A percentile compares a stretch with the other conserved stretches of the same genome.
These are phyloP conservation scores for Beauveria australis DNA, from an alignment of 2,329 filamentous ascomycete genomes.

Conservation along the genomic window DNA sequence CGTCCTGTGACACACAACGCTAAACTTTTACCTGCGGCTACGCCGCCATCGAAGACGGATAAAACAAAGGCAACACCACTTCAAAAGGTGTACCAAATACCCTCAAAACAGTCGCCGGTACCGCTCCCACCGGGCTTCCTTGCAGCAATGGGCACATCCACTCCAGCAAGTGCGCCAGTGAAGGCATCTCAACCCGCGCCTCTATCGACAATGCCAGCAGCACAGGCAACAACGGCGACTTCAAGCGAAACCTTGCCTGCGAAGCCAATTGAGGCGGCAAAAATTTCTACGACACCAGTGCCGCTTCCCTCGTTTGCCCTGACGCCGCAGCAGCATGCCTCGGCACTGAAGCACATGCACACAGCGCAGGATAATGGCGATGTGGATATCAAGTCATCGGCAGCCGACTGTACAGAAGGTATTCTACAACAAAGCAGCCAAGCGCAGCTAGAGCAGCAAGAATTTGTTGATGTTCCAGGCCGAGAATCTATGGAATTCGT, in stretches of 20 bases:
- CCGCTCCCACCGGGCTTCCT: slow-evolving; percentile 35
- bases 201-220: not conserved
- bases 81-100: slow-evolving; percentile 27
- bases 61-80: slow-evolving; percentile 19
- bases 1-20: not conserved
- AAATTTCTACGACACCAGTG: slow-evolving; percentile 23
- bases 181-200: slow-evolving; percentile 9
- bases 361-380: not conserved
- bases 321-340: not conserved
- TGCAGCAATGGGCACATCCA: slow-evolving; percentile 29
- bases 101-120: slow-evolving; percentile 35
- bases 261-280: not conserved
- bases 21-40: slow-evolving; percentile 12
- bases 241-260: not conserved
- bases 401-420: not conserved
- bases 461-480: slow-evolving; percentile 34
- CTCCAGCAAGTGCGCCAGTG: slow-evolving; percentile 14
- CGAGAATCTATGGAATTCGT: slow-evolving; percentile 40
- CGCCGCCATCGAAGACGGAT: slow-evolving; percentile 9
- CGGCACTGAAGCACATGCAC: not conserved
- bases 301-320: slow-evolving; percentile 20
- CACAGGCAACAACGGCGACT: not conserved
- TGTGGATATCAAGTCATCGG: not conserved
- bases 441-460: slow-evolving; percentile 18
- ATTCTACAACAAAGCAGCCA: not conserved